Base-by-base conservation (phyloP, 106 monocot species). In the Xerophyta viscosa region DNA sequence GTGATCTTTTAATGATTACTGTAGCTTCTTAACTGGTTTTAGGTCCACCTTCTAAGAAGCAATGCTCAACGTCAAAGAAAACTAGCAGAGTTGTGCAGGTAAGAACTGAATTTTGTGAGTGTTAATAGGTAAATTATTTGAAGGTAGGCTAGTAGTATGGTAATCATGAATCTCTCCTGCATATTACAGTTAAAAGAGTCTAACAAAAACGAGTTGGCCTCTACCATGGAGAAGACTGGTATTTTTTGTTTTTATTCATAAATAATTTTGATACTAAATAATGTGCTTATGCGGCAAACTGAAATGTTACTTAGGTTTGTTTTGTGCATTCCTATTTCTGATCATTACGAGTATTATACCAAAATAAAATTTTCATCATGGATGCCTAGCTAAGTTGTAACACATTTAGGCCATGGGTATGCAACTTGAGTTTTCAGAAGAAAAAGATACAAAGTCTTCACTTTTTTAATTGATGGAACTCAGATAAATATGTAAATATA, bases 31-130 rank as follows among this genome's bases (percentile, higher is more conserved):
- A 42, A 29, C n/a, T 26, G 27, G 24, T 58, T 76, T 21, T 33
- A 71, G 71, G 62, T 37, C 50, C 61, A 51, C 18, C 33, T 29
- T 36, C 26, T 28, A 71, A 71, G 64, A 64, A 55, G 37, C 52
- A 48, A 44, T 29, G 25, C 3, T 29, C 29, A 24, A 47, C 22
- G 46, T 20, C 68, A 54, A 65, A 55, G 52, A 15, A 65, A 61
- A 59, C 22, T 29, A 17, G 45, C 14, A 36, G 48, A 9, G 14
- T 24, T 33, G 45, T 49, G 23, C 27, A 58, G 29, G 69, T 69
- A 76, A 37, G 60, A 22, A 21, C 13, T 48, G 22, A 26, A 27
- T 42, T n/a, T 9, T 28, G n/a, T n/a, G n/a, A n/a, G n/a, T n/a
- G n/a, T n/a, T n/a, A n/a, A 39, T 8, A 39, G 39, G 15, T 39